Evolutionary conservation across 1,284 basidiomycete species (phyloP).

Genomic region (Phellinidium pouzarii): DNA sequence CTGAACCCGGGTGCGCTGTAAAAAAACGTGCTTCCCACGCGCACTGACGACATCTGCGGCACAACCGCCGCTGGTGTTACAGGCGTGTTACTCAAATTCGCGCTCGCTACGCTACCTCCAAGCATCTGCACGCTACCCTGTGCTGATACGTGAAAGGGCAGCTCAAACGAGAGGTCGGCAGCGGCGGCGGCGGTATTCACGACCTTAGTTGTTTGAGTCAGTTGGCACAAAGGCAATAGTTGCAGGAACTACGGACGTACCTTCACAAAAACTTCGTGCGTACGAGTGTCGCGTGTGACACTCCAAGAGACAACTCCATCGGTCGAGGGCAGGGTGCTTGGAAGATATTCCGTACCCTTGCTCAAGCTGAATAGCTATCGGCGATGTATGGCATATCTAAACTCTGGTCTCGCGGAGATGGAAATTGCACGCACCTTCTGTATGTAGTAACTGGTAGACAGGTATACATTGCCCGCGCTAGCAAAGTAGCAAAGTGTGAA

Average conservation of each 20-base stretch:
- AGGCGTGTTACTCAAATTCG: conserved; percentile 49
- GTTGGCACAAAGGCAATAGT: no score
- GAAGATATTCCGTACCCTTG: conserved; percentile 54
- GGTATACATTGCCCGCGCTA: conserved; percentile 47
- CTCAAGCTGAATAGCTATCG: conserved; percentile 54
- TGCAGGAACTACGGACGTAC: conserved; percentile 25
- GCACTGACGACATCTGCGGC: conserved; percentile 39
- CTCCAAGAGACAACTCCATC: conserved; percentile 55
- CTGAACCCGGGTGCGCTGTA: conserved; percentile 56
- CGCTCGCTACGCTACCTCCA: conserved; percentile 30
- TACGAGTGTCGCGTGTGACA: conserved; percentile 41
- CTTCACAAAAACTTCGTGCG: conserved; percentile 50
- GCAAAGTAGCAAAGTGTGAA: conserved; percentile 21
- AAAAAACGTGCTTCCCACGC: conserved; percentile 42
- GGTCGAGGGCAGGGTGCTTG: conserved; percentile 49
- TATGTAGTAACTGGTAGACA: conserved; percentile 58
- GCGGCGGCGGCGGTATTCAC: conserved; percentile 41
- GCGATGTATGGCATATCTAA: not conserved
- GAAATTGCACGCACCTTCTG: conserved; percentile 42
- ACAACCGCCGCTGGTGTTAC: conserved; percentile 38
- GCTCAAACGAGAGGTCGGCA: conserved; percentile 40
- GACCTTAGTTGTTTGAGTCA: conserved; percentile 31
- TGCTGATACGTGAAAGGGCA: conserved; percentile 47
- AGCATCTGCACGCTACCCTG: conserved; percentile 41
- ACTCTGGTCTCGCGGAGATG: not conserved